phyloP scores from a whole-genome alignment of 139 green algal species.

The Picochlorum sp. region DNA sequence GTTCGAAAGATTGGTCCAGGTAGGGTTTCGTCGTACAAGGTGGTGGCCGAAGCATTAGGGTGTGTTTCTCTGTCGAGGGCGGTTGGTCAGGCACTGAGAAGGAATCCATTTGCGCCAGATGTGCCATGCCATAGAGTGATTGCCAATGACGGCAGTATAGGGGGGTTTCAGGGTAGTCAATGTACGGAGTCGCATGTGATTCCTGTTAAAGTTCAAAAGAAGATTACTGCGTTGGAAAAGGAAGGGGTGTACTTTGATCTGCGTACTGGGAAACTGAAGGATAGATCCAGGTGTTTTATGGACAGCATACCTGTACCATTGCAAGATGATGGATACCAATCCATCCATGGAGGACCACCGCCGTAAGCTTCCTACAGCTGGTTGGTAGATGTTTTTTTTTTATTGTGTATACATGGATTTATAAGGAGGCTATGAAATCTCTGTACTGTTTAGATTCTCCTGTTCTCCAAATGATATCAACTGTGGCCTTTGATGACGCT shows the following conservation, averaged over 20 bases:
- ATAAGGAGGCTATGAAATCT: neutral
- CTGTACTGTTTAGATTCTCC: no score
- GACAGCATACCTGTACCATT: no score
- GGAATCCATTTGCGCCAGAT: slow-evolving; percentile 62
- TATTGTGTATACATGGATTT: neutral
- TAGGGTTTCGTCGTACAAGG: slow-evolving; percentile 63
- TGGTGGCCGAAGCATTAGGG: slow-evolving; percentile 43
- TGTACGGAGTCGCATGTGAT: slow-evolving; percentile 26
- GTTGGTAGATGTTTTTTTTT: no score
- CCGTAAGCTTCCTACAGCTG: no score
- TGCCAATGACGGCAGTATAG: slow-evolving; percentile 43
- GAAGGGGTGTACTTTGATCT: slow-evolving; percentile 51
- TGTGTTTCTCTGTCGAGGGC: slow-evolving; percentile 38
- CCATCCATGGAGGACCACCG: no score
- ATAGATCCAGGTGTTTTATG: neutral
- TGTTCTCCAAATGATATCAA: slow-evolving; percentile 7
- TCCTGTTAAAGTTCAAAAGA: slow-evolving; percentile 35
- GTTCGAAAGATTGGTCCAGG: slow-evolving; percentile 55
- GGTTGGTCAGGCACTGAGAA: slow-evolving; percentile 59
- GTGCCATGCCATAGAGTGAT: slow-evolving; percentile 77
- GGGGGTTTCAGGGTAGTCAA: slow-evolving; percentile 55
- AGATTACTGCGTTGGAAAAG: slow-evolving; percentile 37
- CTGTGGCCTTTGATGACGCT: slow-evolving; percentile 14
- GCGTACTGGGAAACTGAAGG: neutral
- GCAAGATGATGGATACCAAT: no score